These are phyloP conservation scores for Scytalidium sp. DNA, from an alignment of 2,329 filamentous ascomycete genomes.

Conservation along the genomic window DNA sequence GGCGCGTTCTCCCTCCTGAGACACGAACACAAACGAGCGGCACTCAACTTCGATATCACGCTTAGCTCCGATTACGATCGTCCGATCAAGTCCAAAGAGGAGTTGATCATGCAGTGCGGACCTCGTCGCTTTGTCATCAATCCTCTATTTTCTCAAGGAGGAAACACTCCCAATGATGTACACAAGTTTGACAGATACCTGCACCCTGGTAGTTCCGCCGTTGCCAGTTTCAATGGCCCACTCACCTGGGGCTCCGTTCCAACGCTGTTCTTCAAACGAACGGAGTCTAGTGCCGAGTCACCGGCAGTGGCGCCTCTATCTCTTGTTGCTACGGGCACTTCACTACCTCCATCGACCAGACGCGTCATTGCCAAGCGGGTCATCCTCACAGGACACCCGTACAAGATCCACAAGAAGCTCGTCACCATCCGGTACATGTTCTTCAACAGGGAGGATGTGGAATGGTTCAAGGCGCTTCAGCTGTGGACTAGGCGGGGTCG, in stretches of 20 bases:
- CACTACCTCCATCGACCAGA: conserved; percentile 69
- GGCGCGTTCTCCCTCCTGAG: conserved; percentile 83
- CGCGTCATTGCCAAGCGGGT: conserved; percentile 92
- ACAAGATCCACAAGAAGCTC: conserved; percentile 97
- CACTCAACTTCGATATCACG: conserved; percentile 85
- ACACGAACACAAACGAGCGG: conserved; percentile 92
- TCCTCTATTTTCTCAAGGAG: conserved; percentile 85
- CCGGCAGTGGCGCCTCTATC: conserved; percentile 54
- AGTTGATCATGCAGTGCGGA: conserved; percentile 88
- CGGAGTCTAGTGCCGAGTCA: conserved; percentile 37
- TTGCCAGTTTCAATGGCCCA: conserved; percentile 87
- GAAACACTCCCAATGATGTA: conserved; percentile 91
- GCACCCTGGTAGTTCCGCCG: conserved; percentile 84
- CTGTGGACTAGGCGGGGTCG: conserved; percentile 90
- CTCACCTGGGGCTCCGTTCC: conserved; percentile 92
- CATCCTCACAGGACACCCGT: conserved; percentile 92
- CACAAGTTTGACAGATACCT: conserved; percentile 95
- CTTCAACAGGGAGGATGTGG: conserved; percentile 92
- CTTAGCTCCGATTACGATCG: conserved; percentile 72
- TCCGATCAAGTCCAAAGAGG: conserved; percentile 87
- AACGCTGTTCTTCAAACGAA: conserved; percentile 78
- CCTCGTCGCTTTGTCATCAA: conserved; percentile 84
- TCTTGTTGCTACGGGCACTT: conserved; percentile 83
- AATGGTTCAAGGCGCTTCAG: conserved; percentile 96
- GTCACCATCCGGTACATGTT: conserved; percentile 99